These are phyloP conservation scores for Cladophialophora carrionii DNA, from an alignment of 2,329 filamentous ascomycete genomes.

Conservation along the genomic window DNA sequence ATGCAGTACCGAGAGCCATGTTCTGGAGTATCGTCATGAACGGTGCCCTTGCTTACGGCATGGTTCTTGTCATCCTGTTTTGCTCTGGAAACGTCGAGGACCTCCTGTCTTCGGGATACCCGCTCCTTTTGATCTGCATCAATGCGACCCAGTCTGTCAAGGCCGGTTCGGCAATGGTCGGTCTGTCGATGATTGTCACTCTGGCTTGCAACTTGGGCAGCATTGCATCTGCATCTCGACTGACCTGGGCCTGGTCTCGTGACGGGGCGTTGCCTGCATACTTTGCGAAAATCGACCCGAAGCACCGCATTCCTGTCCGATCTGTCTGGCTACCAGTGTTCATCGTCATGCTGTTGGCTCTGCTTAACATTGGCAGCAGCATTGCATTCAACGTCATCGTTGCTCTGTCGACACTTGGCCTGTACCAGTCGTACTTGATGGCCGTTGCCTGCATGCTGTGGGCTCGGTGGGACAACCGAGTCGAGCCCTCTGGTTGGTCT, in stretches of 20 bases:
- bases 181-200: constrained; percentile 25
- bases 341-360: constrained; percentile 44
- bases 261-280: constrained; percentile 53
- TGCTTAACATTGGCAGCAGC: constrained; percentile 47
- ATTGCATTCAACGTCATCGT: constrained; percentile 48
- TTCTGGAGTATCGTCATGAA: constrained; percentile 44
- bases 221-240: constrained; percentile 52
- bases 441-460: constrained; percentile 31
- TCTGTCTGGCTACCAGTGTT: constrained; percentile 45
- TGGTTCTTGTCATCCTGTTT: constrained; percentile 46
- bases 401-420: constrained; percentile 45
- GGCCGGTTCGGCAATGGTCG: constrained; percentile 29
- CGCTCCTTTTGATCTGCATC: constrained; percentile 29
- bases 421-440: constrained; percentile 45
- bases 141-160: constrained; percentile 29
- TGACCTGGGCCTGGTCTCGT: constrained; percentile 56
- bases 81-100: constrained; percentile 37
- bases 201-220: constrained; percentile 25
- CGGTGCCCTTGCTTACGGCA: constrained; percentile 43
- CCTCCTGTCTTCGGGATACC: constrained; percentile 22
- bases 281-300: constrained; percentile 44
- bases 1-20: constrained; percentile 45
- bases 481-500: constrained; percentile 24
- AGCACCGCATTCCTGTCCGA: constrained; percentile 45
- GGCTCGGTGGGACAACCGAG: constrained; percentile 36